These are phyloP conservation scores for Ogataea hybrid DNA, from an alignment of 1,139 yeast genomes.

Conservation along the genomic window DNA sequence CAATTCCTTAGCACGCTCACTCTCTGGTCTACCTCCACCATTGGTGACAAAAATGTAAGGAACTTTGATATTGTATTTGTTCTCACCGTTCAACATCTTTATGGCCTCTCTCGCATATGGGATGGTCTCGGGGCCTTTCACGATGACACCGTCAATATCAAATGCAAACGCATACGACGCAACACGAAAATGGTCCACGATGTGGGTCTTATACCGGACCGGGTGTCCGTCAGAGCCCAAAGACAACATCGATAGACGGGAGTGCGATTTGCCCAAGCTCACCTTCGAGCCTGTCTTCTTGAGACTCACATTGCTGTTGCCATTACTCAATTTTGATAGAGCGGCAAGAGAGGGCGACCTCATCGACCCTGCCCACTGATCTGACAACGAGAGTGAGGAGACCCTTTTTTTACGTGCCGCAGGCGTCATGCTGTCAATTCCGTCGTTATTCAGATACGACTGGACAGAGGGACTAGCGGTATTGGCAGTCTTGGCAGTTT, in stretches of 20 bases:
- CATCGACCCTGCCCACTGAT: constrained; percentile 59
- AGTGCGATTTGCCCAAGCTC: constrained; percentile 26
- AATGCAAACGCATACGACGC: constrained; percentile 86
- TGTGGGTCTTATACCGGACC: constrained; percentile 46
- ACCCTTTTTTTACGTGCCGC: constrained; percentile 59
- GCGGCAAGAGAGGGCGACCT: constrained; percentile 36
- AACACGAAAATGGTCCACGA: constrained; percentile 65
- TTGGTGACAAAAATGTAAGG: constrained; percentile 85
- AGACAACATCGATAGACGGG: constrained; percentile 52
- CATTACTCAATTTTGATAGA: constrained; percentile 38
- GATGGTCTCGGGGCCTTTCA: constrained; percentile 76
- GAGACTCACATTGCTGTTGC: constrained; percentile 36
- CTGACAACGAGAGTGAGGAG: constrained; percentile 69
- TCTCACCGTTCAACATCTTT: constrained; percentile 67
- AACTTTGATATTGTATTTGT: constrained; percentile 75
- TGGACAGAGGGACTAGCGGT: constrained; percentile 28
- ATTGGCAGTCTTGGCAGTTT: constrained; percentile 11
- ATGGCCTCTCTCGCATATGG: constrained; percentile 76
- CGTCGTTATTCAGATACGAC: constrained; percentile 69
- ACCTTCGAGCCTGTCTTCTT: constrained; percentile 28
- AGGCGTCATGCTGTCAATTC: constrained; percentile 65
- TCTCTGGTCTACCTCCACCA: constrained; percentile 85
- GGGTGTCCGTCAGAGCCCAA: constrained; percentile 13
- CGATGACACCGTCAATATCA: constrained; percentile 82
- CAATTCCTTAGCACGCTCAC: constrained; percentile 66